A percentile compares a stretch with the other conserved stretches of the same genome.
These are phyloP conservation scores for Pichia membranifaciens DNA, from an alignment of 805 yeast species.

Conservation along the genomic window DNA sequence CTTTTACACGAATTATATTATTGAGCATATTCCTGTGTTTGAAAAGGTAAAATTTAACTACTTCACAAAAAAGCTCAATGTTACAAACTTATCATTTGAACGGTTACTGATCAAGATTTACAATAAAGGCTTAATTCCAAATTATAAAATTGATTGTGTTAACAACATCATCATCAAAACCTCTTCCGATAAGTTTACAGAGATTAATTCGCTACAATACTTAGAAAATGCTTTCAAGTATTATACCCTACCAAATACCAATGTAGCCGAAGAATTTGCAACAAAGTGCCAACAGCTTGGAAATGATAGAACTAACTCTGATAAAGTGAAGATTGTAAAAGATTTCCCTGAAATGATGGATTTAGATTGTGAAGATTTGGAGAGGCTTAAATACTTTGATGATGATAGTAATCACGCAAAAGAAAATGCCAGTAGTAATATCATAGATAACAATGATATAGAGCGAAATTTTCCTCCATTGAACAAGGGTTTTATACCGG, in stretches of 20 bases:
- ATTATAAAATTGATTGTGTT: constrained; percentile 24
- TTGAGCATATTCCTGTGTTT: constrained; percentile 20
- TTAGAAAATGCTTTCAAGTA: constrained; percentile 3
- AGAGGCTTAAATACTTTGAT: background rate
- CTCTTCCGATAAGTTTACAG: constrained; percentile 4
- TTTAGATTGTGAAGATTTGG: background rate
- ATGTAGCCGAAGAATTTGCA: background rate
- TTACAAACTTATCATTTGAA: constrained; percentile 19
- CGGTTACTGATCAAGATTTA: constrained; percentile 22
- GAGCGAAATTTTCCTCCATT: no score
- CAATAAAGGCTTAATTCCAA: constrained; percentile 21
- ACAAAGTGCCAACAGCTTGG: background rate
- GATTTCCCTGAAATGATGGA: background rate
- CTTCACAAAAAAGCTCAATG: constrained; percentile 19
- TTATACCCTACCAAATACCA: background rate
- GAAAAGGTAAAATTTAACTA: constrained; percentile 19
- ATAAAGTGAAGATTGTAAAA: background rate
- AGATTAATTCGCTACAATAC: background rate
- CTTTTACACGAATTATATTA: constrained; percentile 22
- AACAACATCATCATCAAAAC: constrained; percentile 13
- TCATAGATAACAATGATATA: background rate
- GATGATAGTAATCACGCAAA: background rate
- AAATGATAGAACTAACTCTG: background rate
- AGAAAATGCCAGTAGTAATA: background rate
- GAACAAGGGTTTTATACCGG: no score